phyloP scores from a whole-genome alignment of 257 asterid species.

The Lithospermum erythrorhizon region DNA sequence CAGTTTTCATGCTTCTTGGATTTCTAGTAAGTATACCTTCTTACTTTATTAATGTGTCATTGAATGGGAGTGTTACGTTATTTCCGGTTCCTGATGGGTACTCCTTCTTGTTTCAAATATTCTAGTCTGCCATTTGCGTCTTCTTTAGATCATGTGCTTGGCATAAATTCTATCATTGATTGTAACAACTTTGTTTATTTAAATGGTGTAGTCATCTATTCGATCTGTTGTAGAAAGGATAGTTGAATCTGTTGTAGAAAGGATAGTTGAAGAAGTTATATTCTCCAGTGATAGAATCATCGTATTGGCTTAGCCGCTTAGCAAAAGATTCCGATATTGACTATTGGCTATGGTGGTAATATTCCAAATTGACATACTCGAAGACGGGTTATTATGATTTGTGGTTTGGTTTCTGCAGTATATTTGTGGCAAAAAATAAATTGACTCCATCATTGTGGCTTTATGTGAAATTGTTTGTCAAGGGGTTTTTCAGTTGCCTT shows the following conservation, averaged over 20 bases:
- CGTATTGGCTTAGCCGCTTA: too few relatives aligned
- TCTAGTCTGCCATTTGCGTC: background rate
- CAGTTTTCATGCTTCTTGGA: background rate
- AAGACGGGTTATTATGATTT: too few relatives aligned
- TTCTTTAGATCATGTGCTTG: background rate
- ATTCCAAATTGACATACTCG: too few relatives aligned
- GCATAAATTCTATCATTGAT: background rate
- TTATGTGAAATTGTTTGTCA: background rate
- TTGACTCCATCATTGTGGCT: background rate
- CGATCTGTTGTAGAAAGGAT: background rate
- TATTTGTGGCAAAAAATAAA: background rate
- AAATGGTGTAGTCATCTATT: background rate
- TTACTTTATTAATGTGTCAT: too few relatives aligned
- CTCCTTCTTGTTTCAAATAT: too few relatives aligned
- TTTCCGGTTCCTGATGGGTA: background rate
- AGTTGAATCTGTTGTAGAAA: too few relatives aligned
- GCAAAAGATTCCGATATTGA: too few relatives aligned
- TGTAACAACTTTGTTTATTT: too few relatives aligned
- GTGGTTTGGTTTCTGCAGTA: background rate
- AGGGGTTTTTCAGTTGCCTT: background rate
- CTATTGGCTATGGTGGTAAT: too few relatives aligned
- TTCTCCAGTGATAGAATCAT: background rate
- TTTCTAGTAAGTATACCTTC: background rate
- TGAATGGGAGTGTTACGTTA: too few relatives aligned
- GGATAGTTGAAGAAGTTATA: background rate